These are phyloP conservation scores for Schoenoplectus tabernaemontani DNA, from an alignment of 202 grass and related monocot species.

Conservation along the genomic window DNA sequence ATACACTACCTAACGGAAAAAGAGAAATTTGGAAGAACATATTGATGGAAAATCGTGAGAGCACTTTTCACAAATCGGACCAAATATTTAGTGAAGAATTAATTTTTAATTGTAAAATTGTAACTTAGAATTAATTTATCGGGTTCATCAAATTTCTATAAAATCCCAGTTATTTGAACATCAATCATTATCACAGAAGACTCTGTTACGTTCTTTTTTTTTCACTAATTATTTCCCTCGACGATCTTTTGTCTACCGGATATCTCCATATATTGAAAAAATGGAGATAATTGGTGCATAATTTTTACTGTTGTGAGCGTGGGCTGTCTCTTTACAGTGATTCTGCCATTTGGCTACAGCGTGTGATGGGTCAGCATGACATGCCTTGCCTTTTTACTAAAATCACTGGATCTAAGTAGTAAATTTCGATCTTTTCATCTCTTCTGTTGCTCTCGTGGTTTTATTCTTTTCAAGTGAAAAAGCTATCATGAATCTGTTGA, in stretches of 20 bases:
- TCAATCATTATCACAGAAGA: too few species aligned
- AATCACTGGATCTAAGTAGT: not conserved
- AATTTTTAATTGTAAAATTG: too few species aligned
- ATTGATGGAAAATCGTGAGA: not conserved
- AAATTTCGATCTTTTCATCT: not conserved
- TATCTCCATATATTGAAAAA: not conserved
- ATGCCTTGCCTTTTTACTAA: conserved; percentile 3
- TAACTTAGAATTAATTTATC: too few species aligned
- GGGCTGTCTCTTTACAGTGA: conserved; percentile 13
- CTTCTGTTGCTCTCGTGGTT: not conserved
- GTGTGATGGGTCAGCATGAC: conserved; percentile 13
- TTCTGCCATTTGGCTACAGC: conserved; percentile 3
- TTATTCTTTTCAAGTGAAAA: conserved; percentile 19
- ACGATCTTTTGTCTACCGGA: not conserved
- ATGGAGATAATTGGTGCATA: not conserved
- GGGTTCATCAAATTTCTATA: not conserved
- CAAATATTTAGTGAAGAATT: not conserved
- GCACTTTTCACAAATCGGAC: not conserved
- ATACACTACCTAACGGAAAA: too few species aligned
- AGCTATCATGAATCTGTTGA: not conserved
- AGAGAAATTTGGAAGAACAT: too few species aligned
- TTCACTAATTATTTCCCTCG: too few species aligned
- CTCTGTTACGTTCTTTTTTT: not conserved
- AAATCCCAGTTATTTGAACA: not conserved
- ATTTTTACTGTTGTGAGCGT: conserved; percentile 10